Base-by-base conservation (phyloP, 2,329 filamentous ascomycete species). In the Ceratocystis variospora region DNA sequence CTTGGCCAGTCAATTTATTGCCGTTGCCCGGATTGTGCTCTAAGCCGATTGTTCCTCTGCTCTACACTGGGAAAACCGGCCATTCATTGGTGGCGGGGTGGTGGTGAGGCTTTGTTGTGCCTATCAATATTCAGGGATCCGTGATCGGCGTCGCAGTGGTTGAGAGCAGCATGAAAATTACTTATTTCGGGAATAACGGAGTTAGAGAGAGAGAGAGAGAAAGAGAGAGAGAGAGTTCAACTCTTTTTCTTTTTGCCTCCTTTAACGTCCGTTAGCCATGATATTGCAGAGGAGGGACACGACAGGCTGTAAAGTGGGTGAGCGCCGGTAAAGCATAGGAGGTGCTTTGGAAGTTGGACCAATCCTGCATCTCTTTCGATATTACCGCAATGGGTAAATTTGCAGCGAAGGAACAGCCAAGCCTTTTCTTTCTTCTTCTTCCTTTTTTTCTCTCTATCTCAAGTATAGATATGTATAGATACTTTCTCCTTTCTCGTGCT, bases 371-470 rank as follows among this genome's bases (percentile, higher is more conserved):
- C 46, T 22, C 46, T 50, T 50, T 50, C 3, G 46, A 50, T 50
- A 57, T 57, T 57, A 28, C 50, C 12, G 28, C 50, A 57, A 57
- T 57, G 25, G 50, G 50, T 28, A 57, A 57, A 57, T 15, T 57
- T 28, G 4, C 22, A 5, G 25, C 1, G 22, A 31, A 57, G 50
- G 10, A 57, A 6, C 50, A 57, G 12, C 46, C 28, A 31, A 22
- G 28, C 22, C 22, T 8, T 55, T 53, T 19, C 10, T 12, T 25
- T 28, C 15, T 55, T 5, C 15, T 55, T 5, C 28, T 15, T 17
- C 7, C 3, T 55, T n/a, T 8, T 1, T 17, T 25, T 22, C 3
- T 15, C 12, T 1, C 1, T 25, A 0, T 12, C 7, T 37, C 1
- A 12, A 10, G 2, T 10, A 10, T 22, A 22, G 3, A 10, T 3